These are phyloP conservation scores for Penicillium crustosum DNA, from an alignment of 2,329 filamentous ascomycete genomes.

Conservation along the genomic window DNA sequence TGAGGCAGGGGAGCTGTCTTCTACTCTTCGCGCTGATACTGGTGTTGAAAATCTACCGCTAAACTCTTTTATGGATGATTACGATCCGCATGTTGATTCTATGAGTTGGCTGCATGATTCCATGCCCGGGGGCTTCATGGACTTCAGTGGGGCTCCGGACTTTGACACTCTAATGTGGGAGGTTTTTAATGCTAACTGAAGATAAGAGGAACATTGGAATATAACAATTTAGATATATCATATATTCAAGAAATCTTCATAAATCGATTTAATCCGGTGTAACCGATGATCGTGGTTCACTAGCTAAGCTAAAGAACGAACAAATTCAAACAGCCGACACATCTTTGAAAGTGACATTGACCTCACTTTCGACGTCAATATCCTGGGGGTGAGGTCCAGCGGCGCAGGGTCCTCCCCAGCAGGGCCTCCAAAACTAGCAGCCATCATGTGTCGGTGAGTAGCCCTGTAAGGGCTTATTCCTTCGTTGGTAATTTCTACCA, in stretches of 20 bases:
- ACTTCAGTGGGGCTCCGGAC: conserved; percentile 28
- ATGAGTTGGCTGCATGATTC: conserved; percentile 26
- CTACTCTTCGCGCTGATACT: neutral
- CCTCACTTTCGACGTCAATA: conserved; percentile 8
- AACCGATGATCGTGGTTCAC: neutral
- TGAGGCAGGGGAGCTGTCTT: neutral
- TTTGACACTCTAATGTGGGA: conserved; percentile 35
- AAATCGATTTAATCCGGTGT: neutral
- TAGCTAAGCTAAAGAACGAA: neutral
- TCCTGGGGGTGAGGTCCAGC: conserved; percentile 16
- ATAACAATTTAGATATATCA: neutral
- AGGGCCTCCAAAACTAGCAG: neutral
- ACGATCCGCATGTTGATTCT: conserved; percentile 12
- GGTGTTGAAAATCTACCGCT: conserved; percentile 7
- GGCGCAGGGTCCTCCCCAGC: neutral
- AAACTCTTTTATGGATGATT: conserved; percentile 22
- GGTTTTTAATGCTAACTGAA: conserved; percentile 20
- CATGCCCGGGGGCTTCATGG: conserved; percentile 25
- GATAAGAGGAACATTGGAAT: neutral
- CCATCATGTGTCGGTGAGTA: neutral
- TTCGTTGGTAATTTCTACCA: conserved; percentile 17
- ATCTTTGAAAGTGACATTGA: conserved; percentile 9
- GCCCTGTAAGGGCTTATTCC: neutral
- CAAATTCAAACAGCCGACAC: neutral
- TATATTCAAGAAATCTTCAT: neutral